Evolutionary conservation across 495 filamentous ascomycete species (phyloP).

Genomic region (Aspergillus homomorphus): DNA sequence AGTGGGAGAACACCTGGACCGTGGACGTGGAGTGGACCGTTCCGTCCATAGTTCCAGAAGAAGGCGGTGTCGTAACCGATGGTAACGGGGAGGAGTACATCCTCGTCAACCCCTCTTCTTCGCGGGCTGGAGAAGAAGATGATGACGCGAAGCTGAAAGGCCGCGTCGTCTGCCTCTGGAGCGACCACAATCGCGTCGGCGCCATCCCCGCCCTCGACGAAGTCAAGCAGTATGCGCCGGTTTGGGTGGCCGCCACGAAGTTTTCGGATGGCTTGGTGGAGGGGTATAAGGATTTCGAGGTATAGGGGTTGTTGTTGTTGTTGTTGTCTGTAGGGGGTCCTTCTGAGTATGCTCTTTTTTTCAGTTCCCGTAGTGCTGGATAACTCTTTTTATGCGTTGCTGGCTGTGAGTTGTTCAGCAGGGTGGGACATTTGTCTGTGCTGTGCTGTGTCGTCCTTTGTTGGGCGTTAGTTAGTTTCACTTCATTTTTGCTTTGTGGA

Average conservation of each 20-base stretch:
- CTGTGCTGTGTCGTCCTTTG: too few relatives aligned
- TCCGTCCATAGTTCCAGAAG: neutral
- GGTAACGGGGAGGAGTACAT: neutral
- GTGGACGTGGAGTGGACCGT: conserved; percentile 70
- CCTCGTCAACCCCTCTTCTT: neutral
- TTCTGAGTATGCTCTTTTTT: neutral
- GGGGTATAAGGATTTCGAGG: conserved; percentile 57
- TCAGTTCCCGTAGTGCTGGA: neutral
- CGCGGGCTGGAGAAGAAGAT: neutral
- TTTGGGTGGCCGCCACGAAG: conserved; percentile 77
- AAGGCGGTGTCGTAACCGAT: conserved; percentile 43
- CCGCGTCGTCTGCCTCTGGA: conserved; percentile 79
- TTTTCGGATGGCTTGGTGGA: conserved; percentile 77
- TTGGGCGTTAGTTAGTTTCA: too few relatives aligned
- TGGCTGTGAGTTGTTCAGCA: too few relatives aligned
- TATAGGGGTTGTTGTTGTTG: conserved; percentile 24
- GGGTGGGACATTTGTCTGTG: too few relatives aligned
- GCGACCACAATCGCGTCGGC: conserved; percentile 69
- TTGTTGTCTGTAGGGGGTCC: neutral
- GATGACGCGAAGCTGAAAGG: conserved; percentile 34
- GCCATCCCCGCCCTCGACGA: conserved; percentile 86
- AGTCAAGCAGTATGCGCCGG: conserved; percentile 66
- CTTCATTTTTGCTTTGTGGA: too few relatives aligned
- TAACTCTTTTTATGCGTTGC: too few relatives aligned
- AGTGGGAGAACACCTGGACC: conserved; percentile 71